Conservation (phyloP, 352 stramenopile species). For the Elongisporangium prolatum region DNA sequence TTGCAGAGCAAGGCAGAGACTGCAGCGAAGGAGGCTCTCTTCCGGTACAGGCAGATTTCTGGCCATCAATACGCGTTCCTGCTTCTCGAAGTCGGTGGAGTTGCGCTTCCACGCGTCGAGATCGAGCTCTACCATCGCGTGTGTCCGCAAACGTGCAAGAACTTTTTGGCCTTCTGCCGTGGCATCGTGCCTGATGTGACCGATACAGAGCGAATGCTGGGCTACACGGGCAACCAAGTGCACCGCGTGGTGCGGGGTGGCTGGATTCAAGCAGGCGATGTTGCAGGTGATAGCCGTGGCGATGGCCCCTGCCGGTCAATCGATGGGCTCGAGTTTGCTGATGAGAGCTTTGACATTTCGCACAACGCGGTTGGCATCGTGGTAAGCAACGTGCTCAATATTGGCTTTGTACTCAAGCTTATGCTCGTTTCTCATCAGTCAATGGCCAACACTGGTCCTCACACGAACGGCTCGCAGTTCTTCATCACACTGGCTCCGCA, state of each 20-base stretch:
- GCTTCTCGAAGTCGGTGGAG: constrained; percentile 55
- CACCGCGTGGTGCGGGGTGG: constrained; percentile 60
- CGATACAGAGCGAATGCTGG: constrained; percentile 29
- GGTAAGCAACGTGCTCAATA: constrained; percentile 16
- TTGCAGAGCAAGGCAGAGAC: constrained; percentile 44
- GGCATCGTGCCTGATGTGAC: constrained; percentile 35
- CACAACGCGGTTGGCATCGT: constrained; percentile 61
- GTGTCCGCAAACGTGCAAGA: constrained; percentile 66
- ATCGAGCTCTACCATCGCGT: constrained; percentile 61
- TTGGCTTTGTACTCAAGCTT: no score
- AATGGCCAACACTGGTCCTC: constrained; percentile 95
- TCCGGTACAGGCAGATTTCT: constrained; percentile 35
- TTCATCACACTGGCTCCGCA: constrained; percentile 94
- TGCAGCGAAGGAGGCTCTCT: constrained; percentile 33
- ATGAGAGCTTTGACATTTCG: constrained; percentile 71
- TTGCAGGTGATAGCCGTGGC: constrained; percentile 33
- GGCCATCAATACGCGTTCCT: constrained; percentile 57
- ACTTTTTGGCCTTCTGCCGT: constrained; percentile 72
- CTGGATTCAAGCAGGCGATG: constrained; percentile 76
- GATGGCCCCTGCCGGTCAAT: constrained; percentile 49
- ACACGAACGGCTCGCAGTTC: constrained; percentile 99
- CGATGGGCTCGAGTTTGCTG: constrained; percentile 55
- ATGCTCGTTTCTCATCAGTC: constrained; percentile 33
- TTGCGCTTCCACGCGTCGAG: constrained; percentile 54
- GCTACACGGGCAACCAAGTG: constrained; percentile 52